phyloP scores from a whole-genome alignment of 345 rosid species.

The Gossypium mustelinum region DNA sequence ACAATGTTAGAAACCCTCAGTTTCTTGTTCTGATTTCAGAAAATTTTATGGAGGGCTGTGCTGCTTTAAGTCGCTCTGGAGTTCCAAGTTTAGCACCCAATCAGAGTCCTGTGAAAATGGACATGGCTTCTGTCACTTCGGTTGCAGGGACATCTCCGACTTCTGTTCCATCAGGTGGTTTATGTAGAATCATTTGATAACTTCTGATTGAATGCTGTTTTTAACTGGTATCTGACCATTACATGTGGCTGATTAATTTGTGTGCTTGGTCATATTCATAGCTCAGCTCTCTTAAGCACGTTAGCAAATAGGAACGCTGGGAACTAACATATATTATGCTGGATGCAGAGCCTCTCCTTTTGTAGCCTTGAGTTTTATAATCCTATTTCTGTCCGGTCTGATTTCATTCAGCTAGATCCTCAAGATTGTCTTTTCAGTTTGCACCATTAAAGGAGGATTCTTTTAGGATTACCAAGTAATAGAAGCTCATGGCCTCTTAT shows the following conservation, averaged over 20 bases:
- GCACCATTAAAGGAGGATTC: background rate
- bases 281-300: constrained; percentile 5
- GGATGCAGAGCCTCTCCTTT: background rate
- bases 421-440: constrained; percentile 6
- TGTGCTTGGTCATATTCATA: background rate
- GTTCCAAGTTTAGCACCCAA: constrained; percentile 54
- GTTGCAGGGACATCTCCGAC: constrained; percentile 62
- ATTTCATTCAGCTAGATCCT: background rate
- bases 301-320: background rate
- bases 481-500: constrained; percentile 12
- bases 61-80: constrained; percentile 77
- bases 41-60: constrained; percentile 84
- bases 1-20: constrained; percentile 61
- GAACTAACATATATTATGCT: background rate
- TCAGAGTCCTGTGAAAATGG: constrained; percentile 80
- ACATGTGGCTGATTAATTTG: constrained; percentile 15
- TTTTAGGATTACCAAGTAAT: background rate
- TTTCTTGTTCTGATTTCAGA: constrained; percentile 85
- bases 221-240: background rate
- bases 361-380: background rate
- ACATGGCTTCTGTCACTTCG: constrained; percentile 60
- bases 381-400: background rate
- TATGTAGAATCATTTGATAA: constrained; percentile 12
- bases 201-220: constrained; percentile 9
- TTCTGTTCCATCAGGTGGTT: constrained; percentile 61